phyloP scores from a whole-genome alignment of 441 rosid genomes.

The Populus hybrid region DNA sequence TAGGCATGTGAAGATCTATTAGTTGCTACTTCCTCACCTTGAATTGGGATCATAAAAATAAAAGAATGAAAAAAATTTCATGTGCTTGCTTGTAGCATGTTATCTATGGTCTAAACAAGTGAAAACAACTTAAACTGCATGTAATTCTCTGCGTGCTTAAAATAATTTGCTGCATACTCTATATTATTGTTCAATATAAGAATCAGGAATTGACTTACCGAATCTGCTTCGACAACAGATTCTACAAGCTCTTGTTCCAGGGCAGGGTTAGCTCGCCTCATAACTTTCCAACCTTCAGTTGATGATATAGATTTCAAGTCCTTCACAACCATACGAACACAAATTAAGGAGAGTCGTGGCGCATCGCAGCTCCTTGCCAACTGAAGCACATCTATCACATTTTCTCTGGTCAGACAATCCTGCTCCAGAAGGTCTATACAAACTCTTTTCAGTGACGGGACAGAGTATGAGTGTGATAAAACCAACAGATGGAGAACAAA shows the following conservation, averaged over 20 bases:
- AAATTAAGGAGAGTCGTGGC: conserved; percentile 52
- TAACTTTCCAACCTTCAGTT: conserved; percentile 85
- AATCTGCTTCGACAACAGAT: conserved; percentile 60
- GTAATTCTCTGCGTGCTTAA: background rate
- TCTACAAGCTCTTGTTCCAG: conserved; percentile 83
- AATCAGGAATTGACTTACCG: conserved; percentile 44
- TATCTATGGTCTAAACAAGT: background rate
- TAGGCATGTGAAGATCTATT: background rate
- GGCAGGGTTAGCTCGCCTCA: conserved; percentile 56
- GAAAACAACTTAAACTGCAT: background rate
- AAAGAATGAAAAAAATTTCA: background rate
- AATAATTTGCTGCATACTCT: background rate
- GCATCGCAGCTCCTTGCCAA: conserved; percentile 72
- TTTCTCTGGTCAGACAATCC: conserved; percentile 61
- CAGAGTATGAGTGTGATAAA: conserved; percentile 67
- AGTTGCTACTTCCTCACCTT: background rate
- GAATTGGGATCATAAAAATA: background rate
- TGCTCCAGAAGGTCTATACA: conserved; percentile 53
- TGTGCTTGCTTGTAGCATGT: background rate
- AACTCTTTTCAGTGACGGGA: conserved; percentile 67
- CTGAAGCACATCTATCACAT: conserved; percentile 79
- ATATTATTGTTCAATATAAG: background rate
- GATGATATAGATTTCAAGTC: conserved; percentile 68
- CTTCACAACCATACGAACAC: conserved; percentile 58
- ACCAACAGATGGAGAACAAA: conserved; percentile 69